A percentile compares a stretch with the other conserved stretches of the same genome.
Evolutionary conservation across 2,329 filamentous ascomycete species (phyloP).

Genomic region (Fusarium albosuccineum): DNA sequence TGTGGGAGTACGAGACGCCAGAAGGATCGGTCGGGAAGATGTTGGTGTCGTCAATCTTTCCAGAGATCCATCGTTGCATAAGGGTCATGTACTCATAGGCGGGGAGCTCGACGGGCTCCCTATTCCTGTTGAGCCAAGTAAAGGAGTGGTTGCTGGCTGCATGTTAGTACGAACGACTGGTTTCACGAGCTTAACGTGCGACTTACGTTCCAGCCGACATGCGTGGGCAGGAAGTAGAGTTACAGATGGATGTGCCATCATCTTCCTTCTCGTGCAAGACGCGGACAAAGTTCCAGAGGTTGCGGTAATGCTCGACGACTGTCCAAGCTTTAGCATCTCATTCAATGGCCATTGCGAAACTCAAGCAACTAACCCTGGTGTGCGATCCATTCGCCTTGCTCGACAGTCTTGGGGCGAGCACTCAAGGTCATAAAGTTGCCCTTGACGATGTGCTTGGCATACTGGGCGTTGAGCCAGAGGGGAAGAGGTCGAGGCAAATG

Average conservation of each 20-base stretch:
- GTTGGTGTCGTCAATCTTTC: constrained; percentile 90
- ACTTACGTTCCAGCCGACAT: constrained; percentile 96
- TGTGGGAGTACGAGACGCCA: constrained; percentile 74
- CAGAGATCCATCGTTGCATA: constrained; percentile 96
- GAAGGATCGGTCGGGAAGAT: constrained; percentile 92
- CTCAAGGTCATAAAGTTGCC: constrained; percentile 99
- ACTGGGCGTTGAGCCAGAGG: constrained; percentile 77
- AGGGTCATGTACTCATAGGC: constrained; percentile 94
- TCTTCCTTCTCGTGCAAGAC: constrained; percentile 90
- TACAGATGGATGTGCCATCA: constrained; percentile 84
- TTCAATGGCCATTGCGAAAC: background rate
- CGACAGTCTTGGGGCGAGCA: constrained; percentile 91
- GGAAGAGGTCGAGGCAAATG: constrained; percentile 76
- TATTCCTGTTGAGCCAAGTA: constrained; percentile 92
- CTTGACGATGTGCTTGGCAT: constrained; percentile 91
- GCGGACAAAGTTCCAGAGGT: constrained; percentile 90
- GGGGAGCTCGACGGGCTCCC: constrained; percentile 90
- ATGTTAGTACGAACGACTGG: constrained; percentile 22
- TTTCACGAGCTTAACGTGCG: background rate
- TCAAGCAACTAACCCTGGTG: constrained; percentile 78
- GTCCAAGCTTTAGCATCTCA: background rate
- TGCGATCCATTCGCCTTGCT: constrained; percentile 95
- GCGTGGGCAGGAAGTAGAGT: constrained; percentile 84
- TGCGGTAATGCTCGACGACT: constrained; percentile 95
- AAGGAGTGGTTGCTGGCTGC: constrained; percentile 84